Evolutionary conservation across 2,329 filamentous ascomycete genomes (phyloP), one percentile per base, ranked within the genome.

Genomic region (Chalaropsis ovoidea): DNA sequence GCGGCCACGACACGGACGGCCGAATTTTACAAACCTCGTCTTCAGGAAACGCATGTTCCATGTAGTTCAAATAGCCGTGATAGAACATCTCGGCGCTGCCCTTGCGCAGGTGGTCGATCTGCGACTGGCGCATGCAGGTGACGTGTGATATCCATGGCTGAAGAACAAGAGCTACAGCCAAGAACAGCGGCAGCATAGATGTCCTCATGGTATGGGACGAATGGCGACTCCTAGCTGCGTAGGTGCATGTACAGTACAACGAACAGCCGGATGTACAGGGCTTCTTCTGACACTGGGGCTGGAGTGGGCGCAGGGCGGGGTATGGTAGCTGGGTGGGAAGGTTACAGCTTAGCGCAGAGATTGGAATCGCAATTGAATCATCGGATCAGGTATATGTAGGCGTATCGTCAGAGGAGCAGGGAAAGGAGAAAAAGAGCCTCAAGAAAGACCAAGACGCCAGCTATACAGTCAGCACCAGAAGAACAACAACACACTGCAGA

Each of bases 41-140:
- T 75, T 97, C 94, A 13, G 94, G 94, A 72, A 96, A 99, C 67
- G 92, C 94, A 75, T 95, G 81, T 69, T 83, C 77, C 86, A 96
- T 94, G 78, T 99, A 99, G 75, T 93, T 95, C 76, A 92, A 86
- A 78, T 86, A 97, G 68, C 94, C 94, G 79, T 99, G 94, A 75
- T 95, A 96, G 79, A 97, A 97, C 82, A 97, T 90, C 70, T 89
- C 81, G 67, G 85, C 82, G 11, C 84, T 85, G 67, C 85, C 81
- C 69, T 78, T 79, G 64, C 84, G 80, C 71, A 87, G 74, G 70
- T 80, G 76, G 61, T 79, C 77, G 67, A 86, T 77, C 70, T 77
- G 79, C 67, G 77, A 77, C n/a, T 79, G 76, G 49, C 78, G 78
- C 83, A 87, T 86, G 43, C 81, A 79, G 63, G 69, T 69, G 22